Conservation (phyloP, 257 asterid species). For the Anisodus tanguticus region DNA sequence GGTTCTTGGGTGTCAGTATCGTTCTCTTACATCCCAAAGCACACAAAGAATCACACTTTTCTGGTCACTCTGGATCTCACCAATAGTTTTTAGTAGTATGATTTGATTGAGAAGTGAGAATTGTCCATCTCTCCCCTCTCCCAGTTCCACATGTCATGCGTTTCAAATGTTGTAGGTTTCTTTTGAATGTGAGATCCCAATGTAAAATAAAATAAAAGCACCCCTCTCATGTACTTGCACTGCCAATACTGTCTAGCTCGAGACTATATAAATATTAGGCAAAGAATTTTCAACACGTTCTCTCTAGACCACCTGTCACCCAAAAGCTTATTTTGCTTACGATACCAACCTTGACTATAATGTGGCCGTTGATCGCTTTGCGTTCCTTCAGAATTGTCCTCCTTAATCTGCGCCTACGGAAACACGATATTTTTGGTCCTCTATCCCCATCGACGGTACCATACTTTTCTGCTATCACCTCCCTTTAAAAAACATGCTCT, state of each 20-base stretch:
- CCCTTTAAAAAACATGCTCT: neutral
- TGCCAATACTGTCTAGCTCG: neutral
- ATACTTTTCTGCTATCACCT: neutral
- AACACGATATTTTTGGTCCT: neutral
- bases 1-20: neutral
- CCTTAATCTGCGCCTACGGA: neutral
- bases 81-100: conserved; percentile 11
- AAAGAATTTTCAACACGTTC: neutral
- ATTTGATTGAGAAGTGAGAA: conserved; percentile 2
- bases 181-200: neutral
- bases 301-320: neutral
- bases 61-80: neutral
- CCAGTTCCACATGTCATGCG: neutral
- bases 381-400: neutral
- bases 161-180: neutral
- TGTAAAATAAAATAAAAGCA: neutral
- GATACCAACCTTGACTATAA: neutral
- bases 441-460: neutral
- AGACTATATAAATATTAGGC: neutral
- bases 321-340: conserved; percentile 8
- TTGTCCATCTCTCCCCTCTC: neutral
- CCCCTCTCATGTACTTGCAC: neutral
- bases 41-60: neutral
- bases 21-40: neutral
- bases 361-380: neutral